These are phyloP conservation scores for Saprolegnia parasitica DNA, from an alignment of 352 stramenopile genomes.

Conservation along the genomic window DNA sequence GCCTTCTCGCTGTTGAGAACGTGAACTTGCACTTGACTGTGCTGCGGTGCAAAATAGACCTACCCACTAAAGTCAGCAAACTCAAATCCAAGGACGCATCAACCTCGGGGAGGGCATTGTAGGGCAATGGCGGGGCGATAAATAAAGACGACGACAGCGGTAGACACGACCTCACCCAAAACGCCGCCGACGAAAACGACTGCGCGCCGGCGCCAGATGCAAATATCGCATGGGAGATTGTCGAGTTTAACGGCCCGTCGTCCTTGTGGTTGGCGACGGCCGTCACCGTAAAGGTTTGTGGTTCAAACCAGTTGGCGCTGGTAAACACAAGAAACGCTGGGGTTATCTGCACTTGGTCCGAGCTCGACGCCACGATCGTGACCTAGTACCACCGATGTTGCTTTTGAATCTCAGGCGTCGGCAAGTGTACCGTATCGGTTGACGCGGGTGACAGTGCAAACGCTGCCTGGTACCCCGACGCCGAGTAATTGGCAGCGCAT, in stretches of 20 bases:
- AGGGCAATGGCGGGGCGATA: conserved; percentile 38
- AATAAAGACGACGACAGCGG: conserved; percentile 23
- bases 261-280: conserved; percentile 48
- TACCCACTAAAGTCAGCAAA: not conserved
- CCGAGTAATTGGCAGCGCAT: conserved; percentile 32
- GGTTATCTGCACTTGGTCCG: conserved; percentile 44
- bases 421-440: conserved; percentile 31
- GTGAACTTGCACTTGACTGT: conserved; percentile 45
- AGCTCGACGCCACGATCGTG: conserved; percentile 52
- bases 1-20: conserved; percentile 49
- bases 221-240: conserved; percentile 50
- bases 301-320: conserved; percentile 53
- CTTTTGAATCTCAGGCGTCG: not conserved
- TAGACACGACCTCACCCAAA: conserved; percentile 49
- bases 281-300: conserved; percentile 45
- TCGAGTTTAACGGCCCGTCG: conserved; percentile 36
- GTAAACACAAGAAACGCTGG: conserved; percentile 62
- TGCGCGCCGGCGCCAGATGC: not conserved
- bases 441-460: conserved; percentile 35
- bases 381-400: conserved; percentile 36
- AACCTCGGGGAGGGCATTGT: conserved; percentile 54
- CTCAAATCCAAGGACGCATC: not conserved
- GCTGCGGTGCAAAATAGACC: conserved; percentile 40
- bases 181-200: conserved; percentile 31
- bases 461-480: conserved; percentile 46